A percentile compares a stretch with the other conserved stretches of the same genome.
Conservation (phyloP, 1,284 basidiomycete genomes). For the Apiotrichum veenhuisii region DNA sequence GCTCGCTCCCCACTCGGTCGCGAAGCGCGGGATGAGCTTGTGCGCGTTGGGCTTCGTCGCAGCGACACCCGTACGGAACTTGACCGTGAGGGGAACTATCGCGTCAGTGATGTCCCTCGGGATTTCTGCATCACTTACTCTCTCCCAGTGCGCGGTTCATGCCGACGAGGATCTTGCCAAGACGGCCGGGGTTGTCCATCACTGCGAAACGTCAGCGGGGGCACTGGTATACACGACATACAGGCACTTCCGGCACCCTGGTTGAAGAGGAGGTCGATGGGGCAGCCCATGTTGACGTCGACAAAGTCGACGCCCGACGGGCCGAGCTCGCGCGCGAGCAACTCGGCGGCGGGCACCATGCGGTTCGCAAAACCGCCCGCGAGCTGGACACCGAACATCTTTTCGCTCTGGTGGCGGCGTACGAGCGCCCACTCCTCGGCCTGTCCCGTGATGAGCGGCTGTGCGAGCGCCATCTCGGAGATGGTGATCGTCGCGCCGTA, state of each 20-base stretch:
- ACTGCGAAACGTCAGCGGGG: conserved; percentile 57
- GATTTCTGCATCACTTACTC: conserved; percentile 39
- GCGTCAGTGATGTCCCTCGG: conserved; percentile 1
- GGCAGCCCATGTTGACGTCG: conserved; percentile 88
- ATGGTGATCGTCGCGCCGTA: conserved; percentile 93
- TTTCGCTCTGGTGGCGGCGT: conserved; percentile 78
- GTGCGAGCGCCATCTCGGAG: conserved; percentile 83
- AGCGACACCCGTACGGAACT: conserved; percentile 87
- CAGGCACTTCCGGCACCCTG: conserved; percentile 83
- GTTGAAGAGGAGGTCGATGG: conserved; percentile 93
- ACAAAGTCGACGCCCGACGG: conserved; percentile 73
- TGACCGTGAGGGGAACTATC: conserved; percentile 81
- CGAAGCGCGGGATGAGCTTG: conserved; percentile 83
- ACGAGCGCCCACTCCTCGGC: conserved; percentile 89
- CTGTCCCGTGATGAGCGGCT: conserved; percentile 73
- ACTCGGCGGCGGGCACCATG: conserved; percentile 73
- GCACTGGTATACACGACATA: conserved; percentile 25
- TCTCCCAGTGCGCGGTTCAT: conserved; percentile 91
- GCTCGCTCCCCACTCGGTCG: conserved; percentile 69
- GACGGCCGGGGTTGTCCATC: conserved; percentile 73
- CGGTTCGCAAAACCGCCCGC: conserved; percentile 52
- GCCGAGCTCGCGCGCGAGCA: conserved; percentile 65
- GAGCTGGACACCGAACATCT: conserved; percentile 82
- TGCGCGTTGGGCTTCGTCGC: conserved; percentile 81
- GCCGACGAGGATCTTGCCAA: conserved; percentile 81